Evolutionary conservation across 2,329 filamentous ascomycete genomes (phyloP).

Genomic region (Pezicula neosporulosa): DNA sequence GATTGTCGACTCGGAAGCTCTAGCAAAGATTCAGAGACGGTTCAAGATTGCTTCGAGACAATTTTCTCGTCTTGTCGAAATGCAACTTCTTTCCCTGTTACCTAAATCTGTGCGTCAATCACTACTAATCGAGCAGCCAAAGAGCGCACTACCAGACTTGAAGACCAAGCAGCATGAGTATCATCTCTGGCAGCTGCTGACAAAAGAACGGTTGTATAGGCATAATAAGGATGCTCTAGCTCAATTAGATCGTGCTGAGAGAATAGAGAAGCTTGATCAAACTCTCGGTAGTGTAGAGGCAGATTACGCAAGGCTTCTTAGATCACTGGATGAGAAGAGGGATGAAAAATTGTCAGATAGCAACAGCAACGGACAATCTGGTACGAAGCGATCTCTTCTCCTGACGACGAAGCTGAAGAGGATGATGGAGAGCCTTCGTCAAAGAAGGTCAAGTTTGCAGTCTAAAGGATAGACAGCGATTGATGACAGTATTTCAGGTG

Average conservation of each 20-base stretch:
- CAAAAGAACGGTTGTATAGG: slow-evolving; percentile 74
- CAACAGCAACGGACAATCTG: background rate
- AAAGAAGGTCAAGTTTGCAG: slow-evolving; percentile 19
- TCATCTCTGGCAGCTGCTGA: slow-evolving; percentile 68
- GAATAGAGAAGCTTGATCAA: slow-evolving; percentile 69
- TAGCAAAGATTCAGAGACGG: slow-evolving; percentile 54
- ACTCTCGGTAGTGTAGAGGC: slow-evolving; percentile 65
- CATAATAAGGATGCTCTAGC: slow-evolving; percentile 70
- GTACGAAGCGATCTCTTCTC: slow-evolving; percentile 16
- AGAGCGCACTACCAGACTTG: slow-evolving; percentile 37
- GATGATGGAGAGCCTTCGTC: slow-evolving; percentile 13
- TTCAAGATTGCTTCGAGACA: slow-evolving; percentile 75
- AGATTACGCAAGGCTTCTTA: slow-evolving; percentile 67
- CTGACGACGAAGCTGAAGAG: slow-evolving; percentile 11
- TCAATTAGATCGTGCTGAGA: slow-evolving; percentile 65
- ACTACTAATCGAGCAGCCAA: slow-evolving; percentile 35
- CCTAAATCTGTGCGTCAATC: slow-evolving; percentile 53
- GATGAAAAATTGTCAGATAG: slow-evolving; percentile 4
- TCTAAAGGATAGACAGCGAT: too few species aligned
- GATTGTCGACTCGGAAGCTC: slow-evolving; percentile 54
- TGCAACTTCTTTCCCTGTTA: slow-evolving; percentile 65
- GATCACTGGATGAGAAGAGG: slow-evolving; percentile 13
- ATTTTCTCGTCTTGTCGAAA: slow-evolving; percentile 71
- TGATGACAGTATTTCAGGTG: background rate
- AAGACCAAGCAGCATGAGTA: slow-evolving; percentile 59